These are phyloP conservation scores for Harrya chromipes DNA, from an alignment of 768 basidiomycete species.

Conservation along the genomic window DNA sequence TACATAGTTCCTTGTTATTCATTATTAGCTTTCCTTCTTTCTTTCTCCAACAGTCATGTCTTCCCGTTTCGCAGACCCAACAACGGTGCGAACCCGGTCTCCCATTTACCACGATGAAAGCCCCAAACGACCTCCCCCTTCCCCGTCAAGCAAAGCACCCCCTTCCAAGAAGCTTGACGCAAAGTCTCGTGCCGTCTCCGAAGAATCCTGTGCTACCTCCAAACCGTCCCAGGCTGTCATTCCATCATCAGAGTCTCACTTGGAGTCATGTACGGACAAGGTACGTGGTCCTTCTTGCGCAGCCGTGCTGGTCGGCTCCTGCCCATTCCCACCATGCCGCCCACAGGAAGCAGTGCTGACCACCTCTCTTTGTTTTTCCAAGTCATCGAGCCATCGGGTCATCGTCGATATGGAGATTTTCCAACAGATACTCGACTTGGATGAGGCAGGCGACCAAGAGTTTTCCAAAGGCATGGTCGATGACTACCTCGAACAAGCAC, in stretches of 20 bases:
- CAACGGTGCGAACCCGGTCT: slow-evolving; percentile 30
- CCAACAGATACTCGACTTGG: slow-evolving; percentile 85
- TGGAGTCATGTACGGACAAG: slow-evolving; percentile 27
- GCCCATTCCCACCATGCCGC: neutral
- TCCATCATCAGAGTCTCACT: slow-evolving; percentile 12
- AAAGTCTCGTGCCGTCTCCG: slow-evolving; percentile 31
- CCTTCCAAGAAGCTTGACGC: slow-evolving; percentile 31
- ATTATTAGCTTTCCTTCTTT: slow-evolving; percentile 1
- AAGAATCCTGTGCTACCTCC: slow-evolving; percentile 18
- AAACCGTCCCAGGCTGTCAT: slow-evolving; percentile 5
- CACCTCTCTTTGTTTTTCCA: neutral
- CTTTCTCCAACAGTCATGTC: slow-evolving; percentile 18
- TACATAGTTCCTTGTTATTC: slow-evolving; percentile 9
- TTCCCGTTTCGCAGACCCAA: slow-evolving; percentile 27
- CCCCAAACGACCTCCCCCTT: slow-evolving; percentile 31
- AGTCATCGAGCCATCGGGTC: slow-evolving; percentile 18
- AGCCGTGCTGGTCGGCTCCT: neutral
- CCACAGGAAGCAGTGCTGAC: slow-evolving; percentile 7
- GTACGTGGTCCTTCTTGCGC: slow-evolving; percentile 15
- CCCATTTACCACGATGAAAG: slow-evolving; percentile 28
- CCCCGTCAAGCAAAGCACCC: slow-evolving; percentile 31
- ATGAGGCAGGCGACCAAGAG: slow-evolving; percentile 72
- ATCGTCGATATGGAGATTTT: slow-evolving; percentile 81
- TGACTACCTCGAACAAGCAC: slow-evolving; percentile 82
- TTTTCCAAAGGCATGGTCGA: slow-evolving; percentile 78